Evolutionary conservation across 257 asterid genomes (phyloP).

Genomic region (Apocynum venetum): DNA sequence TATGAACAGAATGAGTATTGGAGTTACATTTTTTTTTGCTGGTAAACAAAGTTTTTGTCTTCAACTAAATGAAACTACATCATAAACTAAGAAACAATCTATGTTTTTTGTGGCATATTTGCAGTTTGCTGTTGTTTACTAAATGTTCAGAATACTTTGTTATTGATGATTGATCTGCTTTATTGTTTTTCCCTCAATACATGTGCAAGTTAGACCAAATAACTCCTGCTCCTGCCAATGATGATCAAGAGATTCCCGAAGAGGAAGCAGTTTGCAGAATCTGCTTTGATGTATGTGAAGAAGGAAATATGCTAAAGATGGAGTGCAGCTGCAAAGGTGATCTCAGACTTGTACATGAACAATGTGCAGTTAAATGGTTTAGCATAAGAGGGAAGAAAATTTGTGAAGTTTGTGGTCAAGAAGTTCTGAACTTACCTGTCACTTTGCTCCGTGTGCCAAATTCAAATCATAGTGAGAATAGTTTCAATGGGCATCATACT

Average conservation of each 20-base stretch:
- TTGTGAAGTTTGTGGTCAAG: slow-evolving; percentile 83
- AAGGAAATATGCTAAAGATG: slow-evolving; percentile 67
- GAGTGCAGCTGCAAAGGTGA: slow-evolving; percentile 97
- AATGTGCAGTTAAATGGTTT: slow-evolving; percentile 93
- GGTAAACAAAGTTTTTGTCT: neutral
- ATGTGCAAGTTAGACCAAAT: slow-evolving; percentile 49
- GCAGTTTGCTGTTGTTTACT: neutral
- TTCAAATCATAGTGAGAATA: slow-evolving; percentile 34
- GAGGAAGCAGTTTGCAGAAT: slow-evolving; percentile 96
- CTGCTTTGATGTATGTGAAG: slow-evolving; percentile 78
- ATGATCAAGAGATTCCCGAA: slow-evolving; percentile 93
- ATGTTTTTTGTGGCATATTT: neutral
- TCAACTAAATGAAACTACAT: neutral
- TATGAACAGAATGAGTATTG: neutral
- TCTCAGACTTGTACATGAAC: slow-evolving; percentile 66
- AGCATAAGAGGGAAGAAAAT: slow-evolving; percentile 49
- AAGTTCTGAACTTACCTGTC: slow-evolving; percentile 80
- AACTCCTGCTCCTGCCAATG: slow-evolving; percentile 51
- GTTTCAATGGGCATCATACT: slow-evolving; percentile 27
- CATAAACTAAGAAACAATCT: neutral
- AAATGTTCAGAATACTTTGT: neutral
- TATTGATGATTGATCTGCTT: neutral
- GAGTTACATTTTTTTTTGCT: neutral
- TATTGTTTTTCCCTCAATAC: neutral
- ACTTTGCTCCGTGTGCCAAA: slow-evolving; percentile 66